Percentiles rank a stretch among this genome's conserved stretches.
phyloP scores from a whole-genome alignment of 2,329 filamentous ascomycete species.

The Diaporthe australafricana region DNA sequence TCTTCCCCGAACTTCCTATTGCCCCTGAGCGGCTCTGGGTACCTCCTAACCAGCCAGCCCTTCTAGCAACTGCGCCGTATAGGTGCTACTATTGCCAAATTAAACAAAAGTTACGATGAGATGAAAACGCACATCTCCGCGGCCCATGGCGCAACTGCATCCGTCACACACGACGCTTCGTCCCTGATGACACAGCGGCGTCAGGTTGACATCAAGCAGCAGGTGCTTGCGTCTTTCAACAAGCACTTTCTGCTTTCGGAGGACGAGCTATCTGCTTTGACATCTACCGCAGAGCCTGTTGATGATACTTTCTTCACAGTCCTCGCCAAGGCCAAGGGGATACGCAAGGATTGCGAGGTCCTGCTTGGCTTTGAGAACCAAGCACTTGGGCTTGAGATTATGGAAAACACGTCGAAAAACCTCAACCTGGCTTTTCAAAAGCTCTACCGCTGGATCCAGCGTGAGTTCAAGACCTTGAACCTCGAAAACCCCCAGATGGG shows the following conservation, averaged over 20 bases:
- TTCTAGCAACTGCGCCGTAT: conserved; percentile 86
- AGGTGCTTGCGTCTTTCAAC: conserved; percentile 80
- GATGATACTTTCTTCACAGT: conserved; percentile 86
- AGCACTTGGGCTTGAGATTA: conserved; percentile 86
- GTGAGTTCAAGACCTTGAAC: conserved; percentile 91
- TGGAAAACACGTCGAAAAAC: conserved; percentile 89
- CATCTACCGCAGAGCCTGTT: conserved; percentile 82
- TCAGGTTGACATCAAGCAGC: conserved; percentile 83
- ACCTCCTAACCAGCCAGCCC: conserved; percentile 23
- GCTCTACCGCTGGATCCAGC: conserved; percentile 93
- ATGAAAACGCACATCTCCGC: conserved; percentile 82
- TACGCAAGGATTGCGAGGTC: conserved; percentile 89
- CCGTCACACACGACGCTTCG: conserved; percentile 82
- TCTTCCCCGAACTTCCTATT: too few relatives aligned
- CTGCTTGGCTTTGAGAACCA: conserved; percentile 92
- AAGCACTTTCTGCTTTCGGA: conserved; percentile 88
- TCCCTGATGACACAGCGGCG: conserved; percentile 78
- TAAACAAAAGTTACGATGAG: conserved; percentile 83
- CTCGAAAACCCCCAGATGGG: conserved; percentile 95
- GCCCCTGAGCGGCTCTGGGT: neutral
- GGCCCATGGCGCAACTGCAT: conserved; percentile 79
- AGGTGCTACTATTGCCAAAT: conserved; percentile 78
- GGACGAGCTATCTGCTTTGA: conserved; percentile 80
- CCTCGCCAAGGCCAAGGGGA: conserved; percentile 83
- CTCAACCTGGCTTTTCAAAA: conserved; percentile 95